Conservation (phyloP, 805 yeast genomes). For the Ogataea haglerorum region DNA sequence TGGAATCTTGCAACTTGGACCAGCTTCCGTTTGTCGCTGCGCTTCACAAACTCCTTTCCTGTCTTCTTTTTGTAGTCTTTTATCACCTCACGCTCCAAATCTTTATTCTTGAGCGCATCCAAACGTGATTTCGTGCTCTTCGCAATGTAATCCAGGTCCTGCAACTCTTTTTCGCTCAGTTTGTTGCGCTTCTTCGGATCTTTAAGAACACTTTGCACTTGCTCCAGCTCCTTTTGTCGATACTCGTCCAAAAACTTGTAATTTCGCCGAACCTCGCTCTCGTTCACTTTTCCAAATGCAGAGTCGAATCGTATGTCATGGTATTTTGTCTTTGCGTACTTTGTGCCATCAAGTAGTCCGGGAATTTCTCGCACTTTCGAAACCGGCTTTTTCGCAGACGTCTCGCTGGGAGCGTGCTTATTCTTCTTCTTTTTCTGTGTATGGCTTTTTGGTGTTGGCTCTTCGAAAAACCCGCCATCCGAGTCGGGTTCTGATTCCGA, state of each 20-base stretch:
- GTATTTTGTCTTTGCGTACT: constrained; percentile 43
- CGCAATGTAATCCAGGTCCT: constrained; percentile 51
- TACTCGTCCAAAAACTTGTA: constrained; percentile 86
- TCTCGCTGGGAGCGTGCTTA: constrained; percentile 88
- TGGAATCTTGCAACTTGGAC: constrained; percentile 77
- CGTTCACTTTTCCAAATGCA: constrained; percentile 81
- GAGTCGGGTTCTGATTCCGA: constrained; percentile 22
- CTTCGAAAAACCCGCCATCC: constrained; percentile 39
- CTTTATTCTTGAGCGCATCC: constrained; percentile 68
- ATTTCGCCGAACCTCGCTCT: constrained; percentile 62
- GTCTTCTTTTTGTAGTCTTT: constrained; percentile 55
- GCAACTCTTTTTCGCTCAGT: constrained; percentile 43
- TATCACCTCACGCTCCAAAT: constrained; percentile 65
- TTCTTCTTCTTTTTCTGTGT: constrained; percentile 36
- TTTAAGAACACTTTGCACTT: constrained; percentile 53
- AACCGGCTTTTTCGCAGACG: constrained; percentile 70
- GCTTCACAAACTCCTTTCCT: constrained; percentile 58
- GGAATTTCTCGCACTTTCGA: constrained; percentile 70
- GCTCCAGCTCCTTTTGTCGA: constrained; percentile 65
- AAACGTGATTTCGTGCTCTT: constrained; percentile 66
- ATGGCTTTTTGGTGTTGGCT: constrained; percentile 18
- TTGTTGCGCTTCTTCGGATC: constrained; percentile 46
- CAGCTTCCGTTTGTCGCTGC: constrained; percentile 68
- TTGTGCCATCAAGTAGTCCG: constrained; percentile 45
- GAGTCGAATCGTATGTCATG: constrained; percentile 89